Conservation (phyloP, 768 basidiomycete genomes). For the Serendipita sp. region DNA sequence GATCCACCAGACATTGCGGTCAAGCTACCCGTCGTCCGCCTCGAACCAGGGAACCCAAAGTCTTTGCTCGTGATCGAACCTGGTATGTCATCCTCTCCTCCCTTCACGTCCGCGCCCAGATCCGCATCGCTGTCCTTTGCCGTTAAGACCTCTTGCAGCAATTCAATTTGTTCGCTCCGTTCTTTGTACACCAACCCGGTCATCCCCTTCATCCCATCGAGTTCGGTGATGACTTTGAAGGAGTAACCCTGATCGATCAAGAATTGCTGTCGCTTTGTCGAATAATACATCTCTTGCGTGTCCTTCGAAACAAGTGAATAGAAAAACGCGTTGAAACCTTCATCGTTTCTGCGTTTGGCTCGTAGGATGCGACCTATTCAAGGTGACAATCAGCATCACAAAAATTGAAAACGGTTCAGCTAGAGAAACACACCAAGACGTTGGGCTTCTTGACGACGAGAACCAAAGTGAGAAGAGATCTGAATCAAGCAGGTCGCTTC, state of each 20-base stretch:
- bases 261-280: slow-evolving; percentile 96
- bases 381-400: slow-evolving; percentile 1
- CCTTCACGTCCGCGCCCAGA: slow-evolving; percentile 59
- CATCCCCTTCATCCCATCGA: slow-evolving; percentile 77
- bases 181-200: slow-evolving; percentile 85
- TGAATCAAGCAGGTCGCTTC: slow-evolving; percentile 99
- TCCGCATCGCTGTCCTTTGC: slow-evolving; percentile 85
- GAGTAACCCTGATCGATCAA: slow-evolving; percentile 98
- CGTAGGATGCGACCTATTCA: slow-evolving; percentile 76
- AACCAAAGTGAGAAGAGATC: slow-evolving; percentile 98
- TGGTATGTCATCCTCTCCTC: slow-evolving; percentile 14
- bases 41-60: slow-evolving; percentile 26
- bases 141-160: slow-evolving; percentile 80
- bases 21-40: slow-evolving; percentile 67
- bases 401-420: background rate
- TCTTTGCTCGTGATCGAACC: slow-evolving; percentile 16
- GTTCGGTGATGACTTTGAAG: slow-evolving; percentile 97
- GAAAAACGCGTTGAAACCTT: slow-evolving; percentile 99
- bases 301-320: slow-evolving; percentile 98
- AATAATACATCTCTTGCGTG: slow-evolving; percentile 99
- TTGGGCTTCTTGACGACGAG: slow-evolving; percentile 94
- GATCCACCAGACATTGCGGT: slow-evolving; percentile 75
- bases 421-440: slow-evolving; percentile 49
- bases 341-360: slow-evolving; percentile 94
- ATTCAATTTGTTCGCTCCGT: slow-evolving; percentile 85